phyloP scores from a whole-genome alignment of 768 basidiomycete genomes.

The Leccinum longicurvipes region DNA sequence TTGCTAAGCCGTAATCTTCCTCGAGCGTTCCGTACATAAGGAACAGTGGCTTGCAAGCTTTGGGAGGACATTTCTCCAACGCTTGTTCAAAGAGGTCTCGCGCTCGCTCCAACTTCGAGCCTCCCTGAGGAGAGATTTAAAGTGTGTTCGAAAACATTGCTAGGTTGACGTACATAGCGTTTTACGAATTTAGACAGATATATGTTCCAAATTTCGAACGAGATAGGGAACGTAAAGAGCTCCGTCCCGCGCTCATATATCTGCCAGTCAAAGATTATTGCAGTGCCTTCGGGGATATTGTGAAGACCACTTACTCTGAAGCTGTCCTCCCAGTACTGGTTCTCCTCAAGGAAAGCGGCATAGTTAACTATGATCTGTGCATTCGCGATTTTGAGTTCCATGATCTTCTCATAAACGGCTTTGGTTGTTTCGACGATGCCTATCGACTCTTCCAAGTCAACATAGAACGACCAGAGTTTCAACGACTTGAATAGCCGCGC shows the following conservation, averaged over 20 bases:
- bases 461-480: constrained; percentile 98
- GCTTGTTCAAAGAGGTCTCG: constrained; percentile 98
- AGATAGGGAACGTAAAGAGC: constrained; percentile 95
- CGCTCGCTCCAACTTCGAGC: constrained; percentile 91
- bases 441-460: constrained; percentile 96
- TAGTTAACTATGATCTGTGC: constrained; percentile 98
- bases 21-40: constrained; percentile 95
- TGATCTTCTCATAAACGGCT: constrained; percentile 91
- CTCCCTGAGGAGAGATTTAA: constrained; percentile 53
- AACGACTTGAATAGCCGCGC: constrained; percentile 93
- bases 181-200: constrained; percentile 96
- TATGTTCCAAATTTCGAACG: constrained; percentile 99
- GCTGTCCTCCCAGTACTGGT: constrained; percentile 97
- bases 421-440: constrained; percentile 91
- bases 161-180: constrained; percentile 70
- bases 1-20: constrained; percentile 93
- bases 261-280: constrained; percentile 34
- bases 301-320: constrained; percentile 76
- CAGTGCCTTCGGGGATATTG: background rate
- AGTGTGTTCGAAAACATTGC: background rate
- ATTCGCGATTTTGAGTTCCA: constrained; percentile 96
- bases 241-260: constrained; percentile 97
- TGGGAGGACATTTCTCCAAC: constrained; percentile 91
- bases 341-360: constrained; percentile 94
- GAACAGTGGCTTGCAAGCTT: constrained; percentile 92